Evolutionary conservation across 2,329 filamentous ascomycete genomes (phyloP).

Genomic region (Cryphonectria radicalis): DNA sequence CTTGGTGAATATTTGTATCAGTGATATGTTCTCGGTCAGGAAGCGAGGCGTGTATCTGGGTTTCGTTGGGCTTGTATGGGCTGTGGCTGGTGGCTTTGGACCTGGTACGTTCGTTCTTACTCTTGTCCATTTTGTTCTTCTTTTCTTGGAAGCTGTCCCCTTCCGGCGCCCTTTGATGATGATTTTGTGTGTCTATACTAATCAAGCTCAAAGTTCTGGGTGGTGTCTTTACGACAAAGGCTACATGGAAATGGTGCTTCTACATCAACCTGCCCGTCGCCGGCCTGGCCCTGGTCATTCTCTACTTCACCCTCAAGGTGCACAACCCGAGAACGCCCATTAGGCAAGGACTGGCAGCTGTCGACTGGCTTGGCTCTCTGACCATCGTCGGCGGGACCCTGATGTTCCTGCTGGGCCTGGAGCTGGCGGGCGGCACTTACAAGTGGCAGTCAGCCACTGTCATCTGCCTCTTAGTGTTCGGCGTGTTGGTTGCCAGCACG

Average conservation of each 20-base stretch:
- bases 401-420: slow-evolving; percentile 72
- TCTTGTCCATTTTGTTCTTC: not conserved
- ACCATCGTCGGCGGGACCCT: slow-evolving; percentile 66
- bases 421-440: slow-evolving; percentile 67
- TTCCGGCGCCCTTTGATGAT: not conserved
- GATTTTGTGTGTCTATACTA: not conserved
- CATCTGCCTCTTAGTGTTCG: slow-evolving; percentile 66
- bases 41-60: slow-evolving; percentile 34
- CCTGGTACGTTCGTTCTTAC: slow-evolving; percentile 42
- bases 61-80: slow-evolving; percentile 69
- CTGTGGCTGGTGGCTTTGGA: slow-evolving; percentile 66
- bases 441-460: slow-evolving; percentile 67
- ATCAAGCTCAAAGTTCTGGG: slow-evolving; percentile 44
- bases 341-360: slow-evolving; percentile 62
- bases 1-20: slow-evolving; percentile 58
- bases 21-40: slow-evolving; percentile 57
- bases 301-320: slow-evolving; percentile 68
- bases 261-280: slow-evolving; percentile 52
- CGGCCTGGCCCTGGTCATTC: slow-evolving; percentile 60
- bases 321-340: slow-evolving; percentile 69
- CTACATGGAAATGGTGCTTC: slow-evolving; percentile 64
- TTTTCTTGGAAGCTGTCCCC: not conserved
- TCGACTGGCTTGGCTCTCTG: slow-evolving; percentile 65
- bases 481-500: slow-evolving; percentile 50
- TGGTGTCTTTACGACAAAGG: slow-evolving; percentile 66